Percentiles rank a stretch among this genome's conserved stretches.
These are phyloP conservation scores for Zasmidium cellare DNA, from an alignment of 2,329 filamentous ascomycete genomes.

Conservation along the genomic window DNA sequence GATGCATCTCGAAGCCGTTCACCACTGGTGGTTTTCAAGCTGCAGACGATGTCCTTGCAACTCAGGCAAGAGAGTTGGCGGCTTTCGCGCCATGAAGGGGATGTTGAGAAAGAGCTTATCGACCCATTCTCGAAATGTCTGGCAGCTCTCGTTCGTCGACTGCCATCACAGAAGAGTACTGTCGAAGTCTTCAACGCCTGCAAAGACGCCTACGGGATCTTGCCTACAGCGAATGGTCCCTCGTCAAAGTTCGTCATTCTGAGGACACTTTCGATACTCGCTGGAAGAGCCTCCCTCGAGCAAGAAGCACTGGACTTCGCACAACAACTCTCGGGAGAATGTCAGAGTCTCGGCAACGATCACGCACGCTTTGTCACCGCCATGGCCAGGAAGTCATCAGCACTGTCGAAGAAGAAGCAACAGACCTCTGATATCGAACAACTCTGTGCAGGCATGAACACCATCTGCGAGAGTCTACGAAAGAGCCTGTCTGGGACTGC, in stretches of 20 bases:
- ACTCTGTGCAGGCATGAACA: background rate
- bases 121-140: conserved; percentile 65
- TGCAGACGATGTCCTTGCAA: conserved; percentile 65
- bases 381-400: conserved; percentile 3
- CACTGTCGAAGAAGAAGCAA: background rate
- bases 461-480: conserved; percentile 9
- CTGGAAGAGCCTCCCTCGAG: conserved; percentile 13
- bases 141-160: conserved; percentile 51
- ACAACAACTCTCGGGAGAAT: conserved; percentile 10
- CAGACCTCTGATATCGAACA: background rate
- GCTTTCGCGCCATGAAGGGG: conserved; percentile 59
- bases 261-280: conserved; percentile 20
- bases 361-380: conserved; percentile 23
- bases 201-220: background rate
- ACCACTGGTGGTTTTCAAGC: conserved; percentile 59
- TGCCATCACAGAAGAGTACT: background rate
- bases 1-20: conserved; percentile 57
- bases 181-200: conserved; percentile 12
- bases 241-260: conserved; percentile 8
- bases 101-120: conserved; percentile 65
- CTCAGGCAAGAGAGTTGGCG: conserved; percentile 66
- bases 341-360: conserved; percentile 13
- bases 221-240: background rate
- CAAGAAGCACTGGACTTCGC: conserved; percentile 16
- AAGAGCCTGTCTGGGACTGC: conserved; percentile 22